Evolutionary conservation across 2,329 filamentous ascomycete species (phyloP), one percentile per base, ranked within the genome.

Genomic region (Coniochaeta sp.): DNA sequence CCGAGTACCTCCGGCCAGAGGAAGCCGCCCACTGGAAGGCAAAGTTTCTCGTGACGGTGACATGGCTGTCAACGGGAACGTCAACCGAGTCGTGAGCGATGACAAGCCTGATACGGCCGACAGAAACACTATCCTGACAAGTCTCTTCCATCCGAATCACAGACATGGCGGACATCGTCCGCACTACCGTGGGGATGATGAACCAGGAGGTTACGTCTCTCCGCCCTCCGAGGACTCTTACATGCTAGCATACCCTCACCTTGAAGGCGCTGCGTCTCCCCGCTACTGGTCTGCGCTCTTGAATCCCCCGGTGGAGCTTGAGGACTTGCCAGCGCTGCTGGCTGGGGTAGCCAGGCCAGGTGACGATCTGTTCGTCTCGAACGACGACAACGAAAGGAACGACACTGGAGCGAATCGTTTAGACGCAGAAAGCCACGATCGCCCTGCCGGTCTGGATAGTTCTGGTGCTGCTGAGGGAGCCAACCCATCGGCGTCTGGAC

Each of bases 21-120:
- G 79, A 32, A 80, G 79, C n/a, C 79, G 83, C 59, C 79, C 74
- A 12, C 82, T 86, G 55, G 83, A 90, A 65, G 89, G 89, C 60
- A 92, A 93, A 70, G 76, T 79, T n/a, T 76, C 80, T 50, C 72
- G 75, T 4, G 83, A 87, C 62, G 89, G 89, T 1, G 87, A 89
- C 55, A 77, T 89, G 59, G 79, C 87, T 47, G 75, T 93, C 16
- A 74, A 80, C 1, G 83, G 89, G 62, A 84, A 82, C 8, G 80
- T 80, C 24, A 70, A 70, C 52, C 79, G 82, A 1, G 81, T 85
- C 4, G 77, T 90, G 50, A 82, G 79, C 59, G 80, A 84, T 47
- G 84, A 87, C 65, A 77, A 78, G 32, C 78, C 80, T 10, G 88
- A 90, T 67, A 83, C 78, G 1, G 81, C 83, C 5, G 78, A 81